Conservation (phyloP, 177 flowering plant genomes). For the Vitis hybrid region DNA sequence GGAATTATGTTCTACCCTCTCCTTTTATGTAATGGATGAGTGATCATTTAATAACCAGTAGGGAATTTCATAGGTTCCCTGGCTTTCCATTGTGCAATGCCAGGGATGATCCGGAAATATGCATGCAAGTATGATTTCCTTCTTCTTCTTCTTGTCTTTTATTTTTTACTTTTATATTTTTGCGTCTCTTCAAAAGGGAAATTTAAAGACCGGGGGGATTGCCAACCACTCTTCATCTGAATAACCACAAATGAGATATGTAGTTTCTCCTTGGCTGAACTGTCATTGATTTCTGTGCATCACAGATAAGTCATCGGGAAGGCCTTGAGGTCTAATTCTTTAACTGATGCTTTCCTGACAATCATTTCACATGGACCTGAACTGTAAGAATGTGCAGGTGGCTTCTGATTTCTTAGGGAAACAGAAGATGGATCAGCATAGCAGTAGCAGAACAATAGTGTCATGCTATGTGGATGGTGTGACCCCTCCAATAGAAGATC, state of each 20-base stretch:
- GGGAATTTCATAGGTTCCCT: too few species aligned
- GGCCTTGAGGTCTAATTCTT: background rate
- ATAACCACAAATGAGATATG: background rate
- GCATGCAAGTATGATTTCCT: too few species aligned
- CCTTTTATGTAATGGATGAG: too few species aligned
- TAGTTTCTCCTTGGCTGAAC: background rate
- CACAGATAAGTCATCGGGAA: background rate
- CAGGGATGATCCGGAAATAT: too few species aligned
- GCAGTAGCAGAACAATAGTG: slow-evolving; percentile 38
- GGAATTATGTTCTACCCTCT: too few species aligned
- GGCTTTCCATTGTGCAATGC: too few species aligned
- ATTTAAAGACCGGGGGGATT: background rate
- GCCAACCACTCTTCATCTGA: background rate
- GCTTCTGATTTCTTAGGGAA: slow-evolving; percentile 29
- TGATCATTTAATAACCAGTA: too few species aligned
- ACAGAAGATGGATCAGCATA: slow-evolving; percentile 9
- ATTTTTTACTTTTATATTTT: too few species aligned
- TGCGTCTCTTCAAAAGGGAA: too few species aligned
- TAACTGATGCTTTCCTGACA: background rate
- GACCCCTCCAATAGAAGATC: slow-evolving; percentile 41
- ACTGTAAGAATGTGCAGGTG: slow-evolving; percentile 29
- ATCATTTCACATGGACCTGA: background rate
- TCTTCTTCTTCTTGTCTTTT: too few species aligned
- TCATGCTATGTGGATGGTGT: slow-evolving; percentile 34
- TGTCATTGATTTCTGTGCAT: background rate